Evolutionary conservation across 2,329 filamentous ascomycete species (phyloP).

Genomic region (Diaporthe citrichinensis): DNA sequence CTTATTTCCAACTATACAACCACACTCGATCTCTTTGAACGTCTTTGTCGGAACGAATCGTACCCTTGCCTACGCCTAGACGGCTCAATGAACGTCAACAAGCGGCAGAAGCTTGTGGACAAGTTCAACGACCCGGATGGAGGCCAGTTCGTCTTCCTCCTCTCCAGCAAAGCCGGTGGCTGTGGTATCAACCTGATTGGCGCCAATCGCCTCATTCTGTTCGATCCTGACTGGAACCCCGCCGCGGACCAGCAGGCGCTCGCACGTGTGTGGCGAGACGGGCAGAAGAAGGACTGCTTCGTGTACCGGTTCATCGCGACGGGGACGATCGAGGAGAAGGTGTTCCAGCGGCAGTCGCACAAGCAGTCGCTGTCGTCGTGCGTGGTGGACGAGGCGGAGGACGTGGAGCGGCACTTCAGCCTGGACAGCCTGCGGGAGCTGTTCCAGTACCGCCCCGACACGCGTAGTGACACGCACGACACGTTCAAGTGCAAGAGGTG

Average conservation of each 20-base stretch:
- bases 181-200: constrained; percentile 97
- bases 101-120: constrained; percentile 96
- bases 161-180: constrained; percentile 96
- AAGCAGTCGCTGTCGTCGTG: constrained; percentile 97
- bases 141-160: constrained; percentile 92
- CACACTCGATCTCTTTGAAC: constrained; percentile 94
- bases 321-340: constrained; percentile 98
- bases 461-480: constrained; percentile 94
- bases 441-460: constrained; percentile 91
- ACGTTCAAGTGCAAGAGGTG: constrained; percentile 99
- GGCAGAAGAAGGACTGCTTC: constrained; percentile 99
- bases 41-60: constrained; percentile 84
- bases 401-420: constrained; percentile 97
- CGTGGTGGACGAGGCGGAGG: constrained; percentile 95
- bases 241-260: constrained; percentile 97
- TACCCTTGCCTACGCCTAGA: constrained; percentile 93
- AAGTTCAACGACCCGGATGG: constrained; percentile 96
- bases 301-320: constrained; percentile 99
- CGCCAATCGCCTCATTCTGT: constrained; percentile 93
- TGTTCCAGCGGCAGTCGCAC: constrained; percentile 98
- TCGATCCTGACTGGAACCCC: constrained; percentile 98
- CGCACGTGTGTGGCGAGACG: constrained; percentile 97
- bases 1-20: constrained; percentile 99
- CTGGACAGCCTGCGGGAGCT: constrained; percentile 91
- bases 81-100: constrained; percentile 97